Evolutionary conservation across 2,329 filamentous ascomycete genomes (phyloP), one percentile per base, ranked within the genome.

Genomic region (Neonectria sp.): DNA sequence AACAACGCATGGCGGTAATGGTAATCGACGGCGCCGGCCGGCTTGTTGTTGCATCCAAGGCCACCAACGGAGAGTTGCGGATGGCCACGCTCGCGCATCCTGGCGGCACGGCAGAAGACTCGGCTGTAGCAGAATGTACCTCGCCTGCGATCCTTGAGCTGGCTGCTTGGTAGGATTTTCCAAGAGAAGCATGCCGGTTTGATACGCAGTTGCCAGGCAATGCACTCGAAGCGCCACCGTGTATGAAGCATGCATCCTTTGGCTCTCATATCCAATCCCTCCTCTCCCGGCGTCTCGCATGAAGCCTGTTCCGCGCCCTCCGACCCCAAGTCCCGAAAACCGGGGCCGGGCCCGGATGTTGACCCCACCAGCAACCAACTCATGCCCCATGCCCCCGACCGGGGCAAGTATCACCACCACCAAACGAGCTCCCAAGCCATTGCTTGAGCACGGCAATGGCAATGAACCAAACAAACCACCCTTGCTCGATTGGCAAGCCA

Each of bases 271-370:
- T 33, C 55, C 33, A 43, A 40, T 57, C 25, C 60, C 33, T 24
- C 49, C n/a, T 31, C 24, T 21, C 17, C 35, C 56, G 52, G 63
- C 25, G 51, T 46, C 45, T 15, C 27, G 27, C 51, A 56, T 37
- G 43, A 55, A 35, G 35, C 27, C 51, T 45, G 55, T 60, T 37
- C 71, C 71, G 55, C 55, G 24, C 46, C 55, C 65, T 71, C 70
- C 67, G 67, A 59, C 27, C 35, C 63, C 45, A 31, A 68, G 31
- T 46, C 45, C 60, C 58, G 56, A 71, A 65, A 65, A 67, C 52
- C 67, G 70, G 70, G 53, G 46, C 72, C 70, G 65, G 68, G 68
- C 43, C 48, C 71, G 68, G 69, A 62, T 68, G 46, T 53, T 52
- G 63, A 27, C 53, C 49, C 69, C 65, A 63, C 60, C 59, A 51